These are phyloP conservation scores for Metarhizium anisopliae DNA, from an alignment of 2,329 filamentous ascomycete species.

Conservation along the genomic window DNA sequence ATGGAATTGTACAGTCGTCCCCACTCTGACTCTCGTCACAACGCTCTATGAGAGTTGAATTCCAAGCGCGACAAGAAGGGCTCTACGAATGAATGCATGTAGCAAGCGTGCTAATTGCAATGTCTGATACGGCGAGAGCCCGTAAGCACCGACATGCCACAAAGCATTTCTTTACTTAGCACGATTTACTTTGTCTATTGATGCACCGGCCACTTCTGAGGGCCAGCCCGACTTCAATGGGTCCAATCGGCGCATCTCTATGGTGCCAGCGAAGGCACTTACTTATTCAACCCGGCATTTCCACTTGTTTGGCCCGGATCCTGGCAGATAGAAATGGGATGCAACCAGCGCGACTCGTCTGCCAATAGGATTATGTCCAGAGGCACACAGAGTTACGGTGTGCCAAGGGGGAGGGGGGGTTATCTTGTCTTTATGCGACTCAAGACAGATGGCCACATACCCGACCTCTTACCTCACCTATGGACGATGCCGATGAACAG, in stretches of 20 bases:
- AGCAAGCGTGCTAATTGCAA: too few relatives aligned
- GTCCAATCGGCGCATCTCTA: background rate
- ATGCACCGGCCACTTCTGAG: too few relatives aligned
- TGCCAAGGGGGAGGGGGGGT: background rate
- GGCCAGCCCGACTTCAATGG: too few relatives aligned
- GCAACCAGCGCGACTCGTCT: background rate
- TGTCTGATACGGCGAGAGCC: background rate
- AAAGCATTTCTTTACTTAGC: too few relatives aligned
- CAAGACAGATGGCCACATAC: background rate
- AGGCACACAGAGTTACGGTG: slow-evolving; percentile 6
- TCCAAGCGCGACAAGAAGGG: background rate
- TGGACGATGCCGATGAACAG: too few relatives aligned
- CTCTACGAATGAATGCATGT: too few relatives aligned
- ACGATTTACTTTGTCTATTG: background rate
- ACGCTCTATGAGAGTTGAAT: background rate
- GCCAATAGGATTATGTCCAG: slow-evolving; percentile 1
- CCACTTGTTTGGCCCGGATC: background rate
- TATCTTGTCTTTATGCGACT: background rate
- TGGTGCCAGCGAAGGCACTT: background rate
- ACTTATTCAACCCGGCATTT: background rate
- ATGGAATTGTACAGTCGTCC: background rate
- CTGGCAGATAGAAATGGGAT: background rate
- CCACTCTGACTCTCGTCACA: background rate
- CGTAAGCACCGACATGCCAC: background rate
- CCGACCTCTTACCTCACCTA: background rate